phyloP scores from a whole-genome alignment of 305 asterid species.

The Plantago lanceolata region DNA sequence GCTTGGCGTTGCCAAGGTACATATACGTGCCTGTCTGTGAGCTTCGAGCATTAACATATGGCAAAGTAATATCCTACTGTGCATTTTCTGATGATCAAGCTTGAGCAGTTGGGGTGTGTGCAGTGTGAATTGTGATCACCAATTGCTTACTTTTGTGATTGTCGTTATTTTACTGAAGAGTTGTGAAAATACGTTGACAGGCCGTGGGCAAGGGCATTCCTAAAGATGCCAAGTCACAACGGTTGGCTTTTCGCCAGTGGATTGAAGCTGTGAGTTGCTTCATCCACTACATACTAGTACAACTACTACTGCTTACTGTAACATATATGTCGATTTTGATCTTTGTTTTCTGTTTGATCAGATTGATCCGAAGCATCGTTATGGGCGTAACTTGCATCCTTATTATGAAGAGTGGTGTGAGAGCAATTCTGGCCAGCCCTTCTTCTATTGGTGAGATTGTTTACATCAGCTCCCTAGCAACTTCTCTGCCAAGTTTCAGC shows the following conservation, averaged over 20 bases:
- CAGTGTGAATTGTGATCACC: too few relatives aligned
- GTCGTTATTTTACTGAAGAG: too few relatives aligned
- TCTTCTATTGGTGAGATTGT: slow-evolving; percentile 75
- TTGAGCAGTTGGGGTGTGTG: too few relatives aligned
- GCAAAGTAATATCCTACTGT: too few relatives aligned
- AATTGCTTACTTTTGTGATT: too few relatives aligned
- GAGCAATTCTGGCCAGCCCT: slow-evolving; percentile 73
- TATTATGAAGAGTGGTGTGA: slow-evolving; percentile 81
- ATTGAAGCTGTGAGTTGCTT: slow-evolving; percentile 5
- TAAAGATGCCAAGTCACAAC: neutral
- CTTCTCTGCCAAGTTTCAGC: too few relatives aligned
- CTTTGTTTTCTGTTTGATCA: slow-evolving; percentile 9
- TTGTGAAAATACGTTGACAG: neutral
- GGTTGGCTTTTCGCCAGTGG: slow-evolving; percentile 7
- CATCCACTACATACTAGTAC: neutral
- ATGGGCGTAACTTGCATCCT: slow-evolving; percentile 75
- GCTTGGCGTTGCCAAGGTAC: slow-evolving; percentile 81
- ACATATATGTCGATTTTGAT: too few relatives aligned
- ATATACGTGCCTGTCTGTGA: neutral
- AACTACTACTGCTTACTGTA: neutral
- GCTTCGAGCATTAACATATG: too few relatives aligned
- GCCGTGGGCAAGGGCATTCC: neutral
- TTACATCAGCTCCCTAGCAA: neutral
- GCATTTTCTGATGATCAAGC: too few relatives aligned
- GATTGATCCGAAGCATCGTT: slow-evolving; percentile 93